phyloP scores from a whole-genome alignment of 139 green algal species.

The Marvania coccoides region DNA sequence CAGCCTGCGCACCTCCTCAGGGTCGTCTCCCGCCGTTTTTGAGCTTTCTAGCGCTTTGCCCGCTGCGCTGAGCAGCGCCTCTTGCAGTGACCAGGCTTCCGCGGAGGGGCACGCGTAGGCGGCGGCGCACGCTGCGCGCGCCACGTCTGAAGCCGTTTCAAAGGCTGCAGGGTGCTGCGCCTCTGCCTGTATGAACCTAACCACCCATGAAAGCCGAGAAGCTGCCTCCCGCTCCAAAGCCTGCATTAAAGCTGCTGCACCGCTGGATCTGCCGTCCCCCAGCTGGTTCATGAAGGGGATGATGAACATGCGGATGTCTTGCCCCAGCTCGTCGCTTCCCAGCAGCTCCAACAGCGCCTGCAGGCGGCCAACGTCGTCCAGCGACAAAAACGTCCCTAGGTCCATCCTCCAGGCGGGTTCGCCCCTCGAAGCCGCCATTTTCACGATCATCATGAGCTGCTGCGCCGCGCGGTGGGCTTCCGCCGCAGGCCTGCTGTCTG shows the following conservation, averaged over 20 bases:
- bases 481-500: background rate
- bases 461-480: background rate
- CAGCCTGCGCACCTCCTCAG: background rate
- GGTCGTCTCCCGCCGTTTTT: background rate
- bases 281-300: constrained; percentile 8
- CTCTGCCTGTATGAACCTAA: constrained; percentile 8
- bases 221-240: background rate
- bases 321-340: background rate
- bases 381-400: constrained; percentile 3
- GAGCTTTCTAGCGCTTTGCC: background rate
- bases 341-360: constrained; percentile 11
- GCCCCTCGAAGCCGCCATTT: background rate
- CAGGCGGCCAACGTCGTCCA: background rate
- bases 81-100: constrained; percentile 10
- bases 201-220: constrained; percentile 5
- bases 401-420: constrained; percentile 3
- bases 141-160: background rate
- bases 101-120: constrained; percentile 7
- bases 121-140: background rate
- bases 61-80: background rate
- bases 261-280: background rate
- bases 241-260: background rate
- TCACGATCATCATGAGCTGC: constrained; percentile 1
- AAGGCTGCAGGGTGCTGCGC: constrained; percentile 4
- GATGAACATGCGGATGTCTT: background rate